Percentiles rank a stretch among this genome's conserved stretches.
phyloP scores from a whole-genome alignment of 2,329 filamentous ascomycete species.

The Penicillium sp. region DNA sequence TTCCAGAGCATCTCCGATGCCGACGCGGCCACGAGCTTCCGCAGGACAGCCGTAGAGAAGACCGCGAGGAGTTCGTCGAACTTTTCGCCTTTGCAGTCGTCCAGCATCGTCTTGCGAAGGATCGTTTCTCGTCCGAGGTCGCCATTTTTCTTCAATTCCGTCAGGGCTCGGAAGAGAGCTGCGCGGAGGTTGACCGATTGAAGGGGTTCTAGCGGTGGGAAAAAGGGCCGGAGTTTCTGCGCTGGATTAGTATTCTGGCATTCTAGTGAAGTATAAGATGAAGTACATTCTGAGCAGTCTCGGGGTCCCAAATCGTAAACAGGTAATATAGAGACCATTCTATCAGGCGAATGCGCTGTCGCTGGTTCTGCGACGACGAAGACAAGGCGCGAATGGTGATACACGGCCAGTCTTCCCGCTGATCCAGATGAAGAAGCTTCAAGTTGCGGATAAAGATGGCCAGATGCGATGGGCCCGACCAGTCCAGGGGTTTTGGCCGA shows the following conservation, averaged over 20 bases:
- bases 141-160: constrained; percentile 85
- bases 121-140: constrained; percentile 76
- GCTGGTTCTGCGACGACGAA: constrained; percentile 71
- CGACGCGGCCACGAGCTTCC: constrained; percentile 61
- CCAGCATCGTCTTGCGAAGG: constrained; percentile 90
- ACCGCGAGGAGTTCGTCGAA: constrained; percentile 82
- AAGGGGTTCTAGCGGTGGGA: constrained; percentile 83
- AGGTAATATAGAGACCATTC: constrained; percentile 93
- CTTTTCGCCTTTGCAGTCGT: constrained; percentile 91
- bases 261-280: not conserved
- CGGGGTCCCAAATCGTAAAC: constrained; percentile 79
- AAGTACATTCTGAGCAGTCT: constrained; percentile 70
- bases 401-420: constrained; percentile 74
- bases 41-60: constrained; percentile 82
- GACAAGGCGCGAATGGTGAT: constrained; percentile 73
- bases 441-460: constrained; percentile 79
- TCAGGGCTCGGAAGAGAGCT: constrained; percentile 77
- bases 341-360: constrained; percentile 76
- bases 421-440: constrained; percentile 77
- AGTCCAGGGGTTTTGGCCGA: constrained; percentile 37
- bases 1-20: constrained; percentile 46
- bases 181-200: constrained; percentile 89
- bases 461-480: constrained; percentile 55
- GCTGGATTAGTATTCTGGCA: constrained; percentile 10
- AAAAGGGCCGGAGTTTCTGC: constrained; percentile 86